These are phyloP conservation scores for Pichia pseudocactophila DNA, from an alignment of 805 yeast genomes.

Conservation along the genomic window DNA sequence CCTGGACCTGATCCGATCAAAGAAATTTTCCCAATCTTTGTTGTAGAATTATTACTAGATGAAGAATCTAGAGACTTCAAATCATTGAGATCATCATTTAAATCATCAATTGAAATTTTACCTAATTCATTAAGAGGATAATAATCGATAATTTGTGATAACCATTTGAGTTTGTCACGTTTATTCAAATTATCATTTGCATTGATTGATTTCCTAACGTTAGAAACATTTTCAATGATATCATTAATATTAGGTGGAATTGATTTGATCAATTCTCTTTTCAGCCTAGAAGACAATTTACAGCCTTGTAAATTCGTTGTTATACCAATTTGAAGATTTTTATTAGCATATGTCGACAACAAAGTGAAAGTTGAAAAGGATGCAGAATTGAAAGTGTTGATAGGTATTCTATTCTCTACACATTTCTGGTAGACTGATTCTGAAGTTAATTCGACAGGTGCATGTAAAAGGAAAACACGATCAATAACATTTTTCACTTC, in stretches of 20 bases:
- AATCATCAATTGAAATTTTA: conserved; percentile 48
- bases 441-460: conserved; percentile 23
- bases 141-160: conserved; percentile 84
- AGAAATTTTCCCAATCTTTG: conserved; percentile 48
- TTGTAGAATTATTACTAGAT: not conserved
- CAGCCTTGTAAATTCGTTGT: conserved; percentile 89
- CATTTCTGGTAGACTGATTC: conserved; percentile 42
- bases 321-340: conserved; percentile 67
- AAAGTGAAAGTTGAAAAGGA: conserved; percentile 68
- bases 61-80: not conserved
- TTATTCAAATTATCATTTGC: conserved; percentile 36
- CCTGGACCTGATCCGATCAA: conserved; percentile 97
- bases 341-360: conserved; percentile 60
- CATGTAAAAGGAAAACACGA: conserved; percentile 53
- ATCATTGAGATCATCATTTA: conserved; percentile 28
- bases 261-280: conserved; percentile 56
- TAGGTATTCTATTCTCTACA: conserved; percentile 59
- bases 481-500: conserved; percentile 63
- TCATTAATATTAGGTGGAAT: conserved; percentile 65
- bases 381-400: conserved; percentile 70
- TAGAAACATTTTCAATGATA: conserved; percentile 62
- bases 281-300: conserved; percentile 70
- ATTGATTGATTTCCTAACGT: conserved; percentile 35
- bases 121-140: conserved; percentile 67
- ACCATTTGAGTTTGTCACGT: conserved; percentile 64